Base-by-base conservation (phyloP, 2,329 filamentous ascomycete species). In the Pseudogymnoascus pannorum region DNA sequence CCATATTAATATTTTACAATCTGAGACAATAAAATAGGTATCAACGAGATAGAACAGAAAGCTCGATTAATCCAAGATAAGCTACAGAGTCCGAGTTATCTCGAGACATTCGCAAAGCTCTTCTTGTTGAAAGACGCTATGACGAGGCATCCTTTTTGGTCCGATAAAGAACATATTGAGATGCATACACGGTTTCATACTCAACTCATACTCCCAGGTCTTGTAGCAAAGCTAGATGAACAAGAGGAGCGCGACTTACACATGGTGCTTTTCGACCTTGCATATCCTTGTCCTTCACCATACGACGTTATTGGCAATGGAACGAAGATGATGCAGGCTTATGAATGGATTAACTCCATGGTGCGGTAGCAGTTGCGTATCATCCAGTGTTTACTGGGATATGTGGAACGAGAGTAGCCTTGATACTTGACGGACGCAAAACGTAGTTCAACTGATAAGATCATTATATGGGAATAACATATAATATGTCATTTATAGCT, bases 191-290 rank as follows among this genome's bases (percentile, higher is more conserved):
- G 63, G 58, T 51, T 62, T 16, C 42, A 26, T 11, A 51, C 42
- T 26, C 42, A 22, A 33, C 31, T 20, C 26, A 40, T 61, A 29
- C 60, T 60, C 42, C 61, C 48, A 40, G 57, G 60, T 26, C 61
- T 64, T 35, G 12, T 60, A 60, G 24, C 57, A 63, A 51, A 4
- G 29, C 59, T 62, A 6, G 42, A 35, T 8, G 58, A 48, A 31
- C 51, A 60, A 44, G 20, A 62, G 44, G 57, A 59, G 42, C 20
- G 51, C 9, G 18, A 24, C 18, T 58, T 66, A 16, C 61, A 64
- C 26, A 42, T 58, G 31, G 60, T 61, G 6, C 59, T 66, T 9
- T 63, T 66, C 59, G 58, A 60, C 24, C 57, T 66, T 63, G 18
- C 63, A 48, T 66, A 60, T 54, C 63, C 63, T 35, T 61, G 40